Base-by-base conservation (phyloP, 345 rosid species). In the Populus deltoides region DNA sequence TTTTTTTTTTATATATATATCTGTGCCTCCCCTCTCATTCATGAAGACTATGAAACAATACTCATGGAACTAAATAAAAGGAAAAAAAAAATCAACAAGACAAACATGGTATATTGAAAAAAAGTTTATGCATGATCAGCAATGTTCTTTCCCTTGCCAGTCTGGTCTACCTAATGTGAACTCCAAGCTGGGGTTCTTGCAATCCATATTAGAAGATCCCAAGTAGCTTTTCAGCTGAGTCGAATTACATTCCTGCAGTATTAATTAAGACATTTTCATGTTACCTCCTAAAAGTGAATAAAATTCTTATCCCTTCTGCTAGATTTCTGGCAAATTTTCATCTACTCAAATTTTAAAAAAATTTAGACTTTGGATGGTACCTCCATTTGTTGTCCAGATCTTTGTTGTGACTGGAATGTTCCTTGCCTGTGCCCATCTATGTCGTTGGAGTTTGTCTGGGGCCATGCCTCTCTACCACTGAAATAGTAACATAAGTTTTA, bases 81-180 rank as follows among this genome's bases (percentile, higher is more conserved):
- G 38, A 11, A 29, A 65, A 76, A 24, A 3, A 5, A n/a, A 35
- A 35, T 31, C 0, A 68, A 76, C 13, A 38, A 12, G 29, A 68
- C 24, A 77, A 8, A 5, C 71, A 20, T 31, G 20, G 71, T 2
- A 16, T 33, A 68, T 33, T 24, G 31, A n/a, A 53, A 76, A 33
- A 61, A 67, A 25, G 49, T 43, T 74, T 9, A 18, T 62, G 9
- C 25, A 63, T 74, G 10, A 25, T 79, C 35, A 74, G 63, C 17
- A 57, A 24, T 68, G 70, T 83, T 81, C 82, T 76, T 81, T 85
- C 36, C 82, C 84, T 24, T 86, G 91, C 93, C 94, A 89, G 74
- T 89, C 92, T 65, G 93, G 93, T 89, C 90, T 86, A 68, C 94
- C 94, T 80, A 91, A 82, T 33, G 94, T 89, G 80, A 91, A 89